These are phyloP conservation scores for Scheffersomyces coipomensis DNA, from an alignment of 805 yeast species.

Conservation along the genomic window DNA sequence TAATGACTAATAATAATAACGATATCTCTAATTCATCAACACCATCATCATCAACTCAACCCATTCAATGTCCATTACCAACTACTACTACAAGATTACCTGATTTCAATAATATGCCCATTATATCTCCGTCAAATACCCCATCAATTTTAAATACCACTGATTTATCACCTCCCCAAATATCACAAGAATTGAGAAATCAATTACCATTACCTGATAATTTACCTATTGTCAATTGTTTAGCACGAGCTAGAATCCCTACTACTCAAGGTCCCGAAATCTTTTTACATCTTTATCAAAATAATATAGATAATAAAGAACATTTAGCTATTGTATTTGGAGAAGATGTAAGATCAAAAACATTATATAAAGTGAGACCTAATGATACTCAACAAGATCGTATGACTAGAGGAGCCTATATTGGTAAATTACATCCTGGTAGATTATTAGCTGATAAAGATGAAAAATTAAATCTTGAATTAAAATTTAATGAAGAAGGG, in stretches of 20 bases:
- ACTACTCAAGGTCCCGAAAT: slow-evolving; percentile 95
- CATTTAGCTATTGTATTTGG: slow-evolving; percentile 98
- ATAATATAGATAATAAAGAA: slow-evolving; percentile 85
- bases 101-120: slow-evolving; percentile 18
- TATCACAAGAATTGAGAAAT: slow-evolving; percentile 25
- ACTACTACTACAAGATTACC: neutral
- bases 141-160: slow-evolving; percentile 12
- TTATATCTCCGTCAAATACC: slow-evolving; percentile 21
- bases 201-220: slow-evolving; percentile 44
- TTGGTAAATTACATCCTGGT: slow-evolving; percentile 89
- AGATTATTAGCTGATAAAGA: slow-evolving; percentile 68
- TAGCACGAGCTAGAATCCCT: slow-evolving; percentile 94
- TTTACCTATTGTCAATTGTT: slow-evolving; percentile 79
- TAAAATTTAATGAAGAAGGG: slow-evolving; percentile 27
- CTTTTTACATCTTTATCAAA: slow-evolving; percentile 83
- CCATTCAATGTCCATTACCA: neutral
- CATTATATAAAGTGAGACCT: slow-evolving; percentile 58
- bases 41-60: neutral
- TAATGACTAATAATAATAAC: neutral
- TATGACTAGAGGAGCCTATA: slow-evolving; percentile 98
- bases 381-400: slow-evolving; percentile 87
- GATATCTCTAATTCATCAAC: neutral
- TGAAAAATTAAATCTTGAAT: slow-evolving; percentile 16
- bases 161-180: slow-evolving; percentile 11
- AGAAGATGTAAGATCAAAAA: slow-evolving; percentile 77